Conservation (phyloP, 1,284 basidiomycete species). For the Microbotryum scabiosae region DNA sequence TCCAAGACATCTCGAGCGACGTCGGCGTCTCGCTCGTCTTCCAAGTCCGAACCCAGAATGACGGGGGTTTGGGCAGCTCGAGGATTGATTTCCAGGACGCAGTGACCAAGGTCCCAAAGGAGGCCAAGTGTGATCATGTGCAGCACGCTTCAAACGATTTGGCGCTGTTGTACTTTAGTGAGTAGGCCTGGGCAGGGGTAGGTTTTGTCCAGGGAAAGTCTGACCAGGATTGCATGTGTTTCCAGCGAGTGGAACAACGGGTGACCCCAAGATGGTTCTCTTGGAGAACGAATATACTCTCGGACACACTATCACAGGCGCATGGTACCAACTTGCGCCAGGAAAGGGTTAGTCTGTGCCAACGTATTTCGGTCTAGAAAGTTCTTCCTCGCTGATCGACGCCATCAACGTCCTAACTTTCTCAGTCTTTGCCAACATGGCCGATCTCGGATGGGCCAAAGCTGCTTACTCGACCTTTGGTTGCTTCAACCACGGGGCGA, state of each 20-base stretch:
- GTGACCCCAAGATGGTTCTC: conserved; percentile 20
- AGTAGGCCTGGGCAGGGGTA: background rate
- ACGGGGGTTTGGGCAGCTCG: background rate
- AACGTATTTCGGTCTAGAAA: background rate
- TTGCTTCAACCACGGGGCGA: conserved; percentile 20
- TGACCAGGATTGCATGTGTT: background rate
- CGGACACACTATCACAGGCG: conserved; percentile 11
- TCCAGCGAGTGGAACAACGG: conserved; percentile 20
- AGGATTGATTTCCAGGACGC: conserved; percentile 13
- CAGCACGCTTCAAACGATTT: conserved; percentile 11
- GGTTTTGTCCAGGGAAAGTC: too few relatives aligned
- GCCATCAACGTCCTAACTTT: too few relatives aligned
- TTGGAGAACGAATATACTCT: conserved; percentile 13
- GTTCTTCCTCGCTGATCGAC: background rate
- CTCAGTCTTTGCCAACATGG: conserved; percentile 22
- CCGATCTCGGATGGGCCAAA: conserved; percentile 30
- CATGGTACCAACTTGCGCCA: conserved; percentile 23
- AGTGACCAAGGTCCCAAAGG: background rate
- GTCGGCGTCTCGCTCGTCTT: conserved; percentile 15
- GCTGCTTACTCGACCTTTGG: conserved; percentile 17
- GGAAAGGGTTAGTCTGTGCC: background rate
- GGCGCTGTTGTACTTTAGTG: conserved; percentile 13
- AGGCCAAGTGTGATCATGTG: conserved; percentile 2
- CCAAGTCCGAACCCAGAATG: conserved; percentile 9
- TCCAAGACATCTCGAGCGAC: conserved; percentile 10